Conservation (phyloP, 164 flowering plant genomes). For the Tinospora cordifolia region DNA sequence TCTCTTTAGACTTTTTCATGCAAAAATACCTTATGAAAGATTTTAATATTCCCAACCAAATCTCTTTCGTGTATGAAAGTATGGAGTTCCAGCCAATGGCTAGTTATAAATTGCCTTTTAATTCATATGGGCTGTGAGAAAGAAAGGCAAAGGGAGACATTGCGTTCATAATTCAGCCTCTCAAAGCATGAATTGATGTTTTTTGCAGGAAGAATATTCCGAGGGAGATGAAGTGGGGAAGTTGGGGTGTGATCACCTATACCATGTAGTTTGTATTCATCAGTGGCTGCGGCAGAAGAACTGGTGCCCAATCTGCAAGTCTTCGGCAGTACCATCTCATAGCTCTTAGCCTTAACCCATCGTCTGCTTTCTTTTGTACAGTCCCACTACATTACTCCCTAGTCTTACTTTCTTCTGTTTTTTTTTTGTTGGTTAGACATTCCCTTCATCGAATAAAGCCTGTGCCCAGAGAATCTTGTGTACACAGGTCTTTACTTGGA, state of each 20-base stretch:
- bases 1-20: background rate
- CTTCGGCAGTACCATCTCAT: slow-evolving; percentile 36
- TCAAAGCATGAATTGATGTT: background rate
- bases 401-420: background rate
- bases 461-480: slow-evolving; percentile 3
- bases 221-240: slow-evolving; percentile 70
- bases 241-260: slow-evolving; percentile 62
- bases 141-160: background rate
- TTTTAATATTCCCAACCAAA: background rate
- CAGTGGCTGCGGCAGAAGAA: slow-evolving; percentile 86
- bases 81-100: background rate
- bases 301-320: slow-evolving; percentile 97
- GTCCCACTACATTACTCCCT: slow-evolving; percentile 5
- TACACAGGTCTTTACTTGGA: slow-evolving; percentile 2
- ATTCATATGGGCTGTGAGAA: background rate
- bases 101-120: background rate
- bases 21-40: background rate
- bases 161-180: background rate
- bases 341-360: background rate
- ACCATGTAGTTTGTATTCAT: slow-evolving; percentile 57
- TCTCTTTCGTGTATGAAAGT: background rate
- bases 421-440: background rate
- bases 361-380: slow-evolving; percentile 2
- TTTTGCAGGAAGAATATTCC: slow-evolving; percentile 74
- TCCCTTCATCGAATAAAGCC: slow-evolving; percentile 13